These are phyloP conservation scores for Massospora cicadina DNA, from an alignment of 371 early-diverging fungal genomes.

Conservation along the genomic window DNA sequence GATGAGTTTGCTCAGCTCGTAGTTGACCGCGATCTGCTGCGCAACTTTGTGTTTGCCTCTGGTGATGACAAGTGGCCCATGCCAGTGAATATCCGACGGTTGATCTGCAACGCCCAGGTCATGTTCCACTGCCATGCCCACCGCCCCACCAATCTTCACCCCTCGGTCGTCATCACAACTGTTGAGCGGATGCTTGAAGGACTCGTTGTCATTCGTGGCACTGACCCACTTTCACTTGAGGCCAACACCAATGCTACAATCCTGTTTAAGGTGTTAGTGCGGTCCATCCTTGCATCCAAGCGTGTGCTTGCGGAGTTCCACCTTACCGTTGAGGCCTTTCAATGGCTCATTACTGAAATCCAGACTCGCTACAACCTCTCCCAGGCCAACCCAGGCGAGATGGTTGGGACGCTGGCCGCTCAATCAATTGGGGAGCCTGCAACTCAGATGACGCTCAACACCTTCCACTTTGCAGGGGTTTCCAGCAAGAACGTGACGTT, in stretches of 20 bases:
- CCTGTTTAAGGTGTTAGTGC: slow-evolving; percentile 70
- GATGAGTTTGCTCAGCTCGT: slow-evolving; percentile 59
- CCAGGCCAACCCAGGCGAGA: slow-evolving; percentile 93
- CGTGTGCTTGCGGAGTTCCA: slow-evolving; percentile 83
- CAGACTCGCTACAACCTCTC: slow-evolving; percentile 75
- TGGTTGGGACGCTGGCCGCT: slow-evolving; percentile 99
- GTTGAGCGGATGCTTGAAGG: slow-evolving; percentile 51
- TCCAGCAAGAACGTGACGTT: slow-evolving; percentile 92
- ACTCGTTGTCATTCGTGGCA: slow-evolving; percentile 69
- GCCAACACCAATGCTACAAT: slow-evolving; percentile 85
- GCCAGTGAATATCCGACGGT: slow-evolving; percentile 76
- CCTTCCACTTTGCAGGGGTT: slow-evolving; percentile 99
- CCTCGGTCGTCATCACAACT: slow-evolving; percentile 53
- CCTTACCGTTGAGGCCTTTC: slow-evolving; percentile 71
- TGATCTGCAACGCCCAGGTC: slow-evolving; percentile 82
- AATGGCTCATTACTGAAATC: slow-evolving; percentile 90
- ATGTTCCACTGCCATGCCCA: slow-evolving; percentile 67
- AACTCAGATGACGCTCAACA: slow-evolving; percentile 99
- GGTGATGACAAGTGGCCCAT: slow-evolving; percentile 69
- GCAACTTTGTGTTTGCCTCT: slow-evolving; percentile 56
- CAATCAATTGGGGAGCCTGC: slow-evolving; percentile 99
- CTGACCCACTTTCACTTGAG: slow-evolving; percentile 62
- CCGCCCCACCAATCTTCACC: slow-evolving; percentile 71
- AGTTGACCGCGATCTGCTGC: slow-evolving; percentile 53
- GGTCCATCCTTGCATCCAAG: slow-evolving; percentile 65